Conservation (phyloP, 1,139 yeast species). For the Protomyces inundatus region DNA sequence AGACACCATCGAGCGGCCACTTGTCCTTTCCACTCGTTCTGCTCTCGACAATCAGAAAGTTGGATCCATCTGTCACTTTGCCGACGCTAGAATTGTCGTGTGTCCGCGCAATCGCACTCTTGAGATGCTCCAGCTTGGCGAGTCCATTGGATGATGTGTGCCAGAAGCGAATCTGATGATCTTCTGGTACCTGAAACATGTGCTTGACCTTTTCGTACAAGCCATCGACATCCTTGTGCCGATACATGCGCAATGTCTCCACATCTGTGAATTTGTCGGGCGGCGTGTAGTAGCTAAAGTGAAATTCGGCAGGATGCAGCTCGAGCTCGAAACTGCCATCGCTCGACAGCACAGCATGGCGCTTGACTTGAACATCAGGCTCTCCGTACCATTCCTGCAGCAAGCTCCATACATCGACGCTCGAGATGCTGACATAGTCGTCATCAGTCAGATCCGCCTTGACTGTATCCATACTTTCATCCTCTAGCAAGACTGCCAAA, state of each 20-base stretch:
- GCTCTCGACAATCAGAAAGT: slow-evolving; percentile 15
- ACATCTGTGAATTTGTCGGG: slow-evolving; percentile 21
- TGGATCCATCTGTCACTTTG: slow-evolving; percentile 19
- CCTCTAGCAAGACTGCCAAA: background rate
- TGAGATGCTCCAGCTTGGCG: slow-evolving; percentile 11
- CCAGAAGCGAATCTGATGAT: slow-evolving; percentile 16
- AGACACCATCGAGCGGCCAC: slow-evolving; percentile 15
- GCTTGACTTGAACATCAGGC: slow-evolving; percentile 8
- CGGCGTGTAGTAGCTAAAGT: slow-evolving; percentile 21
- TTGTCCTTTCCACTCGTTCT: slow-evolving; percentile 6
- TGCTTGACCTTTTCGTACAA: slow-evolving; percentile 19
- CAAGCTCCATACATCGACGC: slow-evolving; percentile 8
- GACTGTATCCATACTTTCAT: background rate
- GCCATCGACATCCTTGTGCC: slow-evolving; percentile 22
- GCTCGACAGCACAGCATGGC: slow-evolving; percentile 4
- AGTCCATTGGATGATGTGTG: slow-evolving; percentile 19
- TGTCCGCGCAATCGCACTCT: slow-evolving; percentile 12
- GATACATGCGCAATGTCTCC: slow-evolving; percentile 8
- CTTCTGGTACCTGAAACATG: slow-evolving; percentile 1
- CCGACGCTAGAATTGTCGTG: slow-evolving; percentile 15
- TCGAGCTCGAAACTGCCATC: slow-evolving; percentile 5
- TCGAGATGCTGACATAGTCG: background rate
- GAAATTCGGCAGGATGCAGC: slow-evolving; percentile 8
- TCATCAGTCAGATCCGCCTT: background rate
- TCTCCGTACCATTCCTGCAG: slow-evolving; percentile 18